Conservation (phyloP, 2,329 filamentous ascomycete genomes). For the Pseudocercospora cruenta region DNA sequence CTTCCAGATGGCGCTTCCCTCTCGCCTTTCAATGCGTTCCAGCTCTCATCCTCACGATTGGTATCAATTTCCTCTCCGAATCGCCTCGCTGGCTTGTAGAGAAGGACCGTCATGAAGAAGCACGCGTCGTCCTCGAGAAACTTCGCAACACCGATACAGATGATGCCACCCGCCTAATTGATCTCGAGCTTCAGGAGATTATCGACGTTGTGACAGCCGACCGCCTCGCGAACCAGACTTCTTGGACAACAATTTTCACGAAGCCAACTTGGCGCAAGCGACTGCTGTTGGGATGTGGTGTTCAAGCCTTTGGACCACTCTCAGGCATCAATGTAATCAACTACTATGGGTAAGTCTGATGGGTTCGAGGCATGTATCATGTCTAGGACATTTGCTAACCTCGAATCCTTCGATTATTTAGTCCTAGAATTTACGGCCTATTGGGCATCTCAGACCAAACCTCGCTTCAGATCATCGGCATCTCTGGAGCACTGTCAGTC, state of each 20-base stretch:
- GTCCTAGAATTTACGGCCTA: slow-evolving; percentile 25
- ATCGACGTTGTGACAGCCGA: not conserved
- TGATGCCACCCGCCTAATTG: not conserved
- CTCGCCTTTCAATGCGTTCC: slow-evolving; percentile 59
- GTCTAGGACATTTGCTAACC: no score
- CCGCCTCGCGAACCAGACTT: not conserved
- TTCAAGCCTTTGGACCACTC: slow-evolving; percentile 1
- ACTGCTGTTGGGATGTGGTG: not conserved
- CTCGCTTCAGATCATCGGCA: slow-evolving; percentile 28
- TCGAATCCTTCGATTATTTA: not conserved
- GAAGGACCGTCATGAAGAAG: slow-evolving; percentile 51
- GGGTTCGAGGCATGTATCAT: no score
- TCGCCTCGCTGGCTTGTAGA: slow-evolving; percentile 52
- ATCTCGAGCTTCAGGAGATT: not conserved
- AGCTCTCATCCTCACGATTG: slow-evolving; percentile 48
- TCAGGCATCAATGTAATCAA: slow-evolving; percentile 12
- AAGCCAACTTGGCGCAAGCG: not conserved
- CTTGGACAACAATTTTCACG: not conserved
- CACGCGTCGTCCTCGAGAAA: slow-evolving; percentile 44
- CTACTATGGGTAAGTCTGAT: slow-evolving; percentile 21
- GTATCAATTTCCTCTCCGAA: slow-evolving; percentile 51
- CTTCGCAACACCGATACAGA: not conserved
- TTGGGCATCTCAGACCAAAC: slow-evolving; percentile 24
- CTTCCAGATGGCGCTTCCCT: slow-evolving; percentile 55
- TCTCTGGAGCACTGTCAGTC: slow-evolving; percentile 26